phyloP scores from a whole-genome alignment of 179 eudicot species.

The Heliamphora pulchella region DNA sequence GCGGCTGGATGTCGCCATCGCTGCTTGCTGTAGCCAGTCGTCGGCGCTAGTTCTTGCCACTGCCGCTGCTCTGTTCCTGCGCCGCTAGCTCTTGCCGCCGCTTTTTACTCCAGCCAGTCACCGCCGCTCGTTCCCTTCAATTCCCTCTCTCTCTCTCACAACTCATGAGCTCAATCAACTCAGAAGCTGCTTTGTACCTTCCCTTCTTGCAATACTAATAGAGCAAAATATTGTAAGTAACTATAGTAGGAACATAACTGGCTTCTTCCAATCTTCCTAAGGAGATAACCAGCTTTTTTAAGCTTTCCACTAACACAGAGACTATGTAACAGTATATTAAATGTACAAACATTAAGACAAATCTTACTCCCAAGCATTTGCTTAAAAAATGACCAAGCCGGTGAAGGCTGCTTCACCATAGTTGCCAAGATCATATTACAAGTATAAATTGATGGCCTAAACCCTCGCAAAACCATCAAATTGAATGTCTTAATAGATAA shows the following conservation, averaged over 20 bases:
- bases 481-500: conserved; percentile 33
- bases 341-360: conserved; percentile 59
- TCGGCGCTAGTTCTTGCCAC: no score
- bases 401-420: conserved; percentile 21
- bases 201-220: conserved; percentile 24
- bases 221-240: conserved; percentile 65
- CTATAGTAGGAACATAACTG: conserved; percentile 55
- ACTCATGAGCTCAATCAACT: conserved; percentile 60
- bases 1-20: no score
- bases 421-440: conserved; percentile 66
- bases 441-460: conserved; percentile 59
- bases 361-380: conserved; percentile 51
- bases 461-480: conserved; percentile 27
- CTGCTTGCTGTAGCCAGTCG: no score
- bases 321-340: no score
- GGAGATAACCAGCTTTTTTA: conserved; percentile 42
- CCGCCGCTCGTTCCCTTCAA: no score
- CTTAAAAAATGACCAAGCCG: conserved; percentile 55
- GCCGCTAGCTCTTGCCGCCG: no score
- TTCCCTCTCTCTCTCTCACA: conserved; percentile 30
- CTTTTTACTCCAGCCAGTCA: no score
- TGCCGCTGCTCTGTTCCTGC: no score
- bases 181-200: conserved; percentile 43
- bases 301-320: no score
- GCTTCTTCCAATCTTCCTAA: conserved; percentile 65